These are phyloP conservation scores for Diospyros lotus DNA, from an alignment of 148 eudicot species.

Conservation along the genomic window DNA sequence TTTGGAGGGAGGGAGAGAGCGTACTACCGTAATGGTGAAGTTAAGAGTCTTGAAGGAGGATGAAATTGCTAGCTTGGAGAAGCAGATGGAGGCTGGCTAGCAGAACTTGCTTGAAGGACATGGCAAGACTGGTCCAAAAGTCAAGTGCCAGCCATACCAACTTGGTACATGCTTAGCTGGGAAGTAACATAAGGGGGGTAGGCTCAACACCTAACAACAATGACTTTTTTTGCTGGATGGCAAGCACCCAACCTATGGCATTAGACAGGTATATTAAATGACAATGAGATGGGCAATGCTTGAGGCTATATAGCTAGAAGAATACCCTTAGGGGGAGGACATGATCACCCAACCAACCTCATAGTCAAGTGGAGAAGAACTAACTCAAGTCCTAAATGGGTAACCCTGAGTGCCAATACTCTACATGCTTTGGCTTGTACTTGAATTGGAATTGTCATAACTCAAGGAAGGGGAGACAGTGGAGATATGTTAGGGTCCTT, in stretches of 20 bases:
- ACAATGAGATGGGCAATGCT: neutral
- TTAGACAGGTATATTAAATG: neutral
- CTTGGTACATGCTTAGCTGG: neutral
- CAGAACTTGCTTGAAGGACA: neutral
- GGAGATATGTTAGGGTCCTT: neutral
- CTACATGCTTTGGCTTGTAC: neutral
- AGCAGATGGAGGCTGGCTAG: neutral
- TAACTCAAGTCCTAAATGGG: neutral
- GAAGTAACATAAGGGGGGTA: too few relatives aligned
- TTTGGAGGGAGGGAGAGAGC: neutral
- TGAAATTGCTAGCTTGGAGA: neutral
- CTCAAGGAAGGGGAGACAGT: too few relatives aligned
- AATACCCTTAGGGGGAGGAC: neutral
- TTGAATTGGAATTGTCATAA: neutral
- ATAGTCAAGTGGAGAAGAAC: neutral
- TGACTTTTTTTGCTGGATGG: too few relatives aligned
- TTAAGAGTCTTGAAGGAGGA: neutral
- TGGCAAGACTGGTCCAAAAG: neutral
- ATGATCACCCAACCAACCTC: neutral
- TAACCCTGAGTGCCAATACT: neutral
- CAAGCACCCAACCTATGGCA: too few relatives aligned
- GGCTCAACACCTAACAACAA: too few relatives aligned
- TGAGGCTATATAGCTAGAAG: neutral
- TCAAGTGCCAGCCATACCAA: neutral
- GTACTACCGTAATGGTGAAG: too few relatives aligned